Evolutionary conservation across 805 yeast genomes (phyloP).

Genomic region (Candida vartiovaarae): DNA sequence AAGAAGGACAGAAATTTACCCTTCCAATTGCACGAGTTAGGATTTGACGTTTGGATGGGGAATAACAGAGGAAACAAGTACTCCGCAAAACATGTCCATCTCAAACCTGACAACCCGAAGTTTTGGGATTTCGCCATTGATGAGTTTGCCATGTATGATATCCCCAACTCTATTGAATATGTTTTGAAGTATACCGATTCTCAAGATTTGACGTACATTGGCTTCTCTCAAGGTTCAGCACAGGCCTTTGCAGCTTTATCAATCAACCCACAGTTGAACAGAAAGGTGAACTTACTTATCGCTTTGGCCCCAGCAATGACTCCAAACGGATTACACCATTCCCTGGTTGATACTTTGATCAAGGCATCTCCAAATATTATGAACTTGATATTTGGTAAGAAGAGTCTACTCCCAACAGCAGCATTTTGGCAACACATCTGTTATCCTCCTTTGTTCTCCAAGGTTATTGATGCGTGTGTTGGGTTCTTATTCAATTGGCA

Average conservation of each 20-base stretch:
- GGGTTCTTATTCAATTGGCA: constrained; percentile 73
- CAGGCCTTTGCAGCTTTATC: constrained; percentile 88
- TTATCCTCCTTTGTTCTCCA: constrained; percentile 69
- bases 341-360: constrained; percentile 66
- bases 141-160: constrained; percentile 87
- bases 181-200: constrained; percentile 46
- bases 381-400: constrained; percentile 67
- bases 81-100: constrained; percentile 65
- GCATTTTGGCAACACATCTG: constrained; percentile 72
- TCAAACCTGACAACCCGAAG: constrained; percentile 30
- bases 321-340: constrained; percentile 76
- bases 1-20: constrained; percentile 56
- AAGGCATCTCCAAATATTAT: constrained; percentile 71
- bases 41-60: constrained; percentile 94
- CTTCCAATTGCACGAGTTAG: constrained; percentile 65
- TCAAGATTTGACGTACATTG: constrained; percentile 67
- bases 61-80: constrained; percentile 92
- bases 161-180: constrained; percentile 78
- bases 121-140: constrained; percentile 93
- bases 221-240: constrained; percentile 92
- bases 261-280: constrained; percentile 55
- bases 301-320: constrained; percentile 94
- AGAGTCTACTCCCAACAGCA: constrained; percentile 65
- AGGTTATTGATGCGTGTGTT: constrained; percentile 66
- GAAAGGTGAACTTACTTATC: constrained; percentile 47